A percentile compares a stretch with the other conserved stretches of the same genome.
Conservation (phyloP, 2,329 filamentous ascomycete genomes). For the Cercospora berteroae region DNA sequence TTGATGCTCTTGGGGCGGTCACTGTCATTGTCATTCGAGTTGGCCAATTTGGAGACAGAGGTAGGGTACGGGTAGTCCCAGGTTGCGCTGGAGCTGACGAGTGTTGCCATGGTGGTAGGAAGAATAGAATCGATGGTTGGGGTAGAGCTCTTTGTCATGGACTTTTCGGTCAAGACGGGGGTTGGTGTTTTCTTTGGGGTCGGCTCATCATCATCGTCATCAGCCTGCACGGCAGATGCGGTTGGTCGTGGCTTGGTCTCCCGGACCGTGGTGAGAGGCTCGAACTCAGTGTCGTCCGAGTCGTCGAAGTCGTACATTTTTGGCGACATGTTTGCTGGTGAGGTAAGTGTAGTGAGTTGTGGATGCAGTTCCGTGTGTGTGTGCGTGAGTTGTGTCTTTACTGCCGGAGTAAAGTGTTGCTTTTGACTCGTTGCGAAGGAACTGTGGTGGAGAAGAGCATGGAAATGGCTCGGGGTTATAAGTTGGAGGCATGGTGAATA, state of each 20-base stretch:
- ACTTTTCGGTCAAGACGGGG: neutral
- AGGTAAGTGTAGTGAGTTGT: neutral
- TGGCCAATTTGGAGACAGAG: neutral
- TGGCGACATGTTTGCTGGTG: neutral
- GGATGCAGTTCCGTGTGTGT: neutral
- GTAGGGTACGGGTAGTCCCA: neutral
- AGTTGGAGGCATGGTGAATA: neutral
- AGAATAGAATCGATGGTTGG: constrained; percentile 1
- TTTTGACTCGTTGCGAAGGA: neutral
- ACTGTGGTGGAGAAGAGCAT: neutral
- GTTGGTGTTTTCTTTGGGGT: neutral
- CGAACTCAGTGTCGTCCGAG: neutral
- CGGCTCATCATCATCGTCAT: neutral
- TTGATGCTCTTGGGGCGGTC: neutral
- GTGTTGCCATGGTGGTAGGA: neutral
- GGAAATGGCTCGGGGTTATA: neutral
- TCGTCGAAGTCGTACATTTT: neutral
- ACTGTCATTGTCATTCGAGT: neutral
- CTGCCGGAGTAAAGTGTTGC: constrained; percentile 6
- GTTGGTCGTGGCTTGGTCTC: neutral
- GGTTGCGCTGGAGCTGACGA: neutral
- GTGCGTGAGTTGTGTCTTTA: neutral
- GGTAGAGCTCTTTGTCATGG: neutral
- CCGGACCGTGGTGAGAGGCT: neutral
- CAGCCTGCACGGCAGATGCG: neutral